A percentile compares a stretch with the other conserved stretches of the same genome.
Conservation (phyloP, 2,329 filamentous ascomycete species). For the Xylaria digitata region DNA sequence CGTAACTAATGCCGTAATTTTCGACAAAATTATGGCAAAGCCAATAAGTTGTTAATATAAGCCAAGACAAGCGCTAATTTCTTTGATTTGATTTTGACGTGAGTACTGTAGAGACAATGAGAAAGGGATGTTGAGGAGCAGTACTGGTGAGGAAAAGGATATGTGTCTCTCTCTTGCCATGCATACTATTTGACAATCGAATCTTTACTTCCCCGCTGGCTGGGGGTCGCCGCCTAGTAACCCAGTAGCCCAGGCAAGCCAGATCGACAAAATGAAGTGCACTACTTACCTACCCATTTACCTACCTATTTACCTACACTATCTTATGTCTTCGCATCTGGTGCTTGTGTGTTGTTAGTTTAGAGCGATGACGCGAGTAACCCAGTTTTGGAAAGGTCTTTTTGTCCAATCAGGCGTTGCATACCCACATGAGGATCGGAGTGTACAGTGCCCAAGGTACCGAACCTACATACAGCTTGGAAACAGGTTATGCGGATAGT, state of each 20-base stretch:
- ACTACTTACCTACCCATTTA: neutral
- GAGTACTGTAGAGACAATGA: constrained; percentile 2
- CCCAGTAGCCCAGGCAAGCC: no score
- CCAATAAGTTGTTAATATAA: neutral
- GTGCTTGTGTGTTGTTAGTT: constrained; percentile 20
- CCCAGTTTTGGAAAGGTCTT: constrained; percentile 28
- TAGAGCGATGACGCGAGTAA: constrained; percentile 34
- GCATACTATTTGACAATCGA: constrained; percentile 12
- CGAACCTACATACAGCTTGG: neutral
- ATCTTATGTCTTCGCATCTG: constrained; percentile 8
- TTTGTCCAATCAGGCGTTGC: constrained; percentile 28
- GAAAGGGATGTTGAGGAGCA: neutral
- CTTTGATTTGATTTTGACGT: neutral
- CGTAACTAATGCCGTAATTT: neutral
- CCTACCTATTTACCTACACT: neutral
- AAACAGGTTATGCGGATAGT: no score
- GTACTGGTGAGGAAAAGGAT: constrained; percentile 20
- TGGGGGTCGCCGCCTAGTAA: neutral
- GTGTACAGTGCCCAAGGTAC: no score
- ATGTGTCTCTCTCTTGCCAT: constrained; percentile 21
- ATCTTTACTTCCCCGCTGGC: constrained; percentile 23
- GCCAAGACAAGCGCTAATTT: constrained; percentile 7
- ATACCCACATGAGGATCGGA: neutral
- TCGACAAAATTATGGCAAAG: neutral
- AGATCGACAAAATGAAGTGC: neutral